Evolutionary conservation across 129 eudicot species (phyloP).

Genomic region (Deinandra increscens): DNA sequence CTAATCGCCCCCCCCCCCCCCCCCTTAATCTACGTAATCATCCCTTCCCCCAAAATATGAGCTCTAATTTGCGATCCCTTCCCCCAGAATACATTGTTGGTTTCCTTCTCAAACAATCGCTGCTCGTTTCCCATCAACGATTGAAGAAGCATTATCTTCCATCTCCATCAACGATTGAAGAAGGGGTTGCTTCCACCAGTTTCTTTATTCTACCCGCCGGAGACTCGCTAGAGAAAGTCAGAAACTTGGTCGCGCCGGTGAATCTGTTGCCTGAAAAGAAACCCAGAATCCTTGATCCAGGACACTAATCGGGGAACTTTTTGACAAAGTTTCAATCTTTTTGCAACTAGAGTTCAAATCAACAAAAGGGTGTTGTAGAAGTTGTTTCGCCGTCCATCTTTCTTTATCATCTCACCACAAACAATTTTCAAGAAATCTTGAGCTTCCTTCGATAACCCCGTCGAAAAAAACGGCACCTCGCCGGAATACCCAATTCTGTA

Average conservation of each 20-base stretch:
- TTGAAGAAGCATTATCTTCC: no score
- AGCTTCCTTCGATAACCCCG: slow-evolving; percentile 43
- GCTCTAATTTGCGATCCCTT: no score
- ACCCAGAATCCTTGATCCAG: slow-evolving; percentile 78
- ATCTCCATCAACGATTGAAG: no score
- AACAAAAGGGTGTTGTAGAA: slow-evolving; percentile 61
- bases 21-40: no score
- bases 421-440: slow-evolving; percentile 59
- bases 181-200: slow-evolving; percentile 28
- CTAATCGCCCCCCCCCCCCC: no score
- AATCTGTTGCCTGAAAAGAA: slow-evolving; percentile 33
- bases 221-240: slow-evolving; percentile 24
- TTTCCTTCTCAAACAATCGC: no score
- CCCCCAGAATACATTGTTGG: no score
- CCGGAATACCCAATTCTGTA: slow-evolving; percentile 57
- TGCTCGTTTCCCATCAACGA: no score
- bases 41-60: no score
- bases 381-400: slow-evolving; percentile 55
- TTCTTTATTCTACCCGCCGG: slow-evolving; percentile 43
- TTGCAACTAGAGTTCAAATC: background rate
- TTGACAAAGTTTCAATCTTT: slow-evolving; percentile 19
- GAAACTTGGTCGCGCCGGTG: background rate
- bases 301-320: slow-evolving; percentile 61
- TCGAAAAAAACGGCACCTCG: slow-evolving; percentile 51
- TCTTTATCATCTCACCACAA: slow-evolving; percentile 39